A percentile compares a stretch with the other conserved stretches of the same genome.
Evolutionary conservation across 2,329 filamentous ascomycete genomes (phyloP).

Genomic region (Dactylellina parvicollis): DNA sequence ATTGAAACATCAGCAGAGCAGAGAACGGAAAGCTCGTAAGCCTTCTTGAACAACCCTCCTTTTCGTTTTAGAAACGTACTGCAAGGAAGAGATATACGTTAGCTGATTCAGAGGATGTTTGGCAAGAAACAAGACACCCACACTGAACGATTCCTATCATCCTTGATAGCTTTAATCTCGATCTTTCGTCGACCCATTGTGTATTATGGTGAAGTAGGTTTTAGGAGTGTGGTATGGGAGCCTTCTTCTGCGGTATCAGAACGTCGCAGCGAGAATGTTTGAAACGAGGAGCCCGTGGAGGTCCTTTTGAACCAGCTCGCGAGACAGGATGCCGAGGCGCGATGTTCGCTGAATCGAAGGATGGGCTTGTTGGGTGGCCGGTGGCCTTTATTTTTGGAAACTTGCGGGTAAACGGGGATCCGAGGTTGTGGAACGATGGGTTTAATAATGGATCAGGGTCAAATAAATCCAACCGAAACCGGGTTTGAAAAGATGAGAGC

Average conservation of each 20-base stretch:
- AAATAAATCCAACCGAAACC: not conserved
- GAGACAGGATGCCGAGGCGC: not conserved
- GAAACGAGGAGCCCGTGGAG: not conserved
- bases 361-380: not conserved
- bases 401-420: not conserved
- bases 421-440: conserved; percentile 7
- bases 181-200: conserved; percentile 98
- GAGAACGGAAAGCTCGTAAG: conserved; percentile 95
- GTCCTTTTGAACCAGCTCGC: not conserved
- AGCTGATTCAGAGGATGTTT: not conserved
- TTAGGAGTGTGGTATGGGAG: not conserved
- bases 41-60: conserved; percentile 98
- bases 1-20: conserved; percentile 98
- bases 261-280: not conserved
- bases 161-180: conserved; percentile 99
- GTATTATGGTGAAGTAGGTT: conserved; percentile 22
- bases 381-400: conserved; percentile 6
- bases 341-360: not conserved
- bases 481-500: not conserved
- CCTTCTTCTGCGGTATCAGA: not conserved
- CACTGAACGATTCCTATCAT: conserved; percentile 97
- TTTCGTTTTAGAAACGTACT: conserved; percentile 99
- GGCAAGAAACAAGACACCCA: conserved; percentile 67
- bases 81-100: conserved; percentile 41
- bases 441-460: not conserved